Conservation (phyloP, 306 rosid genomes). For the Clitoria ternatea region DNA sequence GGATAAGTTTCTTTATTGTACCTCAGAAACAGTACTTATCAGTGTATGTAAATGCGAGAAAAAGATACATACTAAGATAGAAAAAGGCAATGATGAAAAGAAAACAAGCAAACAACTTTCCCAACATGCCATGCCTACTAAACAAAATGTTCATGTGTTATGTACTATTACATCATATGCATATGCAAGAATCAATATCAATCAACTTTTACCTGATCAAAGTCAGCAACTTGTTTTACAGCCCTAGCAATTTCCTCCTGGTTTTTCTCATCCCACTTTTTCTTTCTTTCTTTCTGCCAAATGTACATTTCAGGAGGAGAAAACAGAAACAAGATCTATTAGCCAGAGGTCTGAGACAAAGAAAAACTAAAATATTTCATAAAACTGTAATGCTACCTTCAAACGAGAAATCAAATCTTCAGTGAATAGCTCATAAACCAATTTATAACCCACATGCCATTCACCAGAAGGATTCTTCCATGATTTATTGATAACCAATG, state of each 20-base stretch:
- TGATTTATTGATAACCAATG: constrained; percentile 63
- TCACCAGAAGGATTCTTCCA: constrained; percentile 99
- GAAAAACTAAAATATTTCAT: constrained; percentile 22
- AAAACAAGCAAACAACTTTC: constrained; percentile 11
- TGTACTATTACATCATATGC: background rate
- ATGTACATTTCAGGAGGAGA: background rate
- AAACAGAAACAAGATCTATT: constrained; percentile 11
- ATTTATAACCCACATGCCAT: constrained; percentile 91
- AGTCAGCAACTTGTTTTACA: constrained; percentile 72
- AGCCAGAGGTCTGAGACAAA: constrained; percentile 7
- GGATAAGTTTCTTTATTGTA: background rate
- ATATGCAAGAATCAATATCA: constrained; percentile 10
- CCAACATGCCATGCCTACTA: background rate
- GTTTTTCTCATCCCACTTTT: constrained; percentile 83
- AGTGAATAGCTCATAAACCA: constrained; percentile 84
- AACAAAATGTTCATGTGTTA: background rate
- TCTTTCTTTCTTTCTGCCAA: constrained; percentile 81
- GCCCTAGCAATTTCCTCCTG: constrained; percentile 89
- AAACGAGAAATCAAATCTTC: constrained; percentile 66
- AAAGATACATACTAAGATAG: background rate
- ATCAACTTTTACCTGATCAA: constrained; percentile 67
- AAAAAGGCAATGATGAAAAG: constrained; percentile 10
- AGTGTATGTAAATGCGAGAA: background rate
- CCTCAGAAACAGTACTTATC: background rate
- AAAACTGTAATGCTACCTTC: constrained; percentile 54